Percentiles rank a stretch among this genome's conserved stretches.
Evolutionary conservation across 352 stramenopile genomes (phyloP).

Genomic region (Globisporangium cylindrosporum): DNA sequence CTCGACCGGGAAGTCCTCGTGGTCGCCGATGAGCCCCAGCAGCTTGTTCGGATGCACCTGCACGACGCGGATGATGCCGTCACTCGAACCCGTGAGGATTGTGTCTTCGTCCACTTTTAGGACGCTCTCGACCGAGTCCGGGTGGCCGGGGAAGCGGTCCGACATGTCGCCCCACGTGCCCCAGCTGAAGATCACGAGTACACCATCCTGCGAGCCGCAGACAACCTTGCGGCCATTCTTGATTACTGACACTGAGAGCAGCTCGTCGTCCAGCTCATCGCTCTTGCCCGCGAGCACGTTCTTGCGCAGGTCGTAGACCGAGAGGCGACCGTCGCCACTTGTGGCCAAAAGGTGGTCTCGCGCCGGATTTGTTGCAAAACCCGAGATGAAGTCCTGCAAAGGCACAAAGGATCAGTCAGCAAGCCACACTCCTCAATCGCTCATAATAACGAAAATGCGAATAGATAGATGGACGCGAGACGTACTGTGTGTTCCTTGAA

Average conservation of each 20-base stretch:
- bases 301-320: conserved; percentile 89
- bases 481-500: conserved; percentile 91
- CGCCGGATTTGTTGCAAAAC: conserved; percentile 82
- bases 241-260: conserved; percentile 70
- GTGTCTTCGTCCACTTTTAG: conserved; percentile 97
- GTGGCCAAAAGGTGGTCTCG: conserved; percentile 88
- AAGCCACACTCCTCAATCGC: background rate
- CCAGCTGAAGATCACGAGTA: conserved; percentile 95
- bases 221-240: conserved; percentile 94
- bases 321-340: conserved; percentile 89
- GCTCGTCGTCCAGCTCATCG: conserved; percentile 81
- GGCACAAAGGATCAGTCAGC: background rate
- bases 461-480: background rate
- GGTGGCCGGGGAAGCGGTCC: conserved; percentile 94
- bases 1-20: conserved; percentile 96
- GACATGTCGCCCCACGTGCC: conserved; percentile 95
- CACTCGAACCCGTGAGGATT: conserved; percentile 93
- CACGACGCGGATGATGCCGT: conserved; percentile 94
- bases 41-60: conserved; percentile 96
- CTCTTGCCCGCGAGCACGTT: conserved; percentile 78
- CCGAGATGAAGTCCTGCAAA: conserved; percentile 91
- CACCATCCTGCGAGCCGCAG: conserved; percentile 93
- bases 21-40: conserved; percentile 93
- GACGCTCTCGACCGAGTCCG: conserved; percentile 92
- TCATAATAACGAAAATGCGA: background rate